Evolutionary conservation across 2,329 filamentous ascomycete species (phyloP).

Genomic region (Scedosporium boydii): DNA sequence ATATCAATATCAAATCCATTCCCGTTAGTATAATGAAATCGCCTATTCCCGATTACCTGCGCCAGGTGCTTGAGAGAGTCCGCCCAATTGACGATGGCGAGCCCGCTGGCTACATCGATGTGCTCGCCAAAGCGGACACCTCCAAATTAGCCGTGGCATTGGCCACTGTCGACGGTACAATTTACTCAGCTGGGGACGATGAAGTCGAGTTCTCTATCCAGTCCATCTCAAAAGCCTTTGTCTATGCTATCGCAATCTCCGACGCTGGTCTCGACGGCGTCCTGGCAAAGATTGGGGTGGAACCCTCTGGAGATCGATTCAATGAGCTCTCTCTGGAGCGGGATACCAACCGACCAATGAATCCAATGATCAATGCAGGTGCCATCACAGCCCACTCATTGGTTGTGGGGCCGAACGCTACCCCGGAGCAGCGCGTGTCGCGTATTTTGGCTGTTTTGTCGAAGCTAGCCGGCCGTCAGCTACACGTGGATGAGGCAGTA

Average conservation of each 20-base stretch:
- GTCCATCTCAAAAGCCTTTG: slow-evolving; percentile 30
- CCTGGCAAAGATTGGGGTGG: slow-evolving; percentile 28
- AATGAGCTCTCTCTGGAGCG: slow-evolving; percentile 22
- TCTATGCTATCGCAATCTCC: slow-evolving; percentile 29
- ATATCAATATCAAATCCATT: background rate
- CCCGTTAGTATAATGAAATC: slow-evolving; percentile 19
- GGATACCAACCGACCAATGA: slow-evolving; percentile 21
- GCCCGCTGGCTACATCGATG: slow-evolving; percentile 27
- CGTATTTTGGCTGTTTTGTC: slow-evolving; percentile 25
- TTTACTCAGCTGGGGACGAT: slow-evolving; percentile 29
- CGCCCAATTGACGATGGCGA: slow-evolving; percentile 19
- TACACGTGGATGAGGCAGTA: slow-evolving; percentile 26
- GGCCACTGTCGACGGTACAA: slow-evolving; percentile 27
- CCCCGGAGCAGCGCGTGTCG: slow-evolving; percentile 22
- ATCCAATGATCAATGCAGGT: slow-evolving; percentile 26
- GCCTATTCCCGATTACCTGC: slow-evolving; percentile 24
- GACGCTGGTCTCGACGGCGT: slow-evolving; percentile 24
- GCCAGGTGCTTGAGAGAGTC: slow-evolving; percentile 20
- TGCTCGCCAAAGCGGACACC: slow-evolving; percentile 26
- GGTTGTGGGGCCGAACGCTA: slow-evolving; percentile 19
- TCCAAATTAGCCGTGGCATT: slow-evolving; percentile 27
- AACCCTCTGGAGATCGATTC: slow-evolving; percentile 28
- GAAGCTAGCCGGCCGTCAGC: slow-evolving; percentile 22
- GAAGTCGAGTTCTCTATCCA: slow-evolving; percentile 29
- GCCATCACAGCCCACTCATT: slow-evolving; percentile 24